phyloP scores from a whole-genome alignment of 345 rosid species.

The Eucalyptus microcorys region DNA sequence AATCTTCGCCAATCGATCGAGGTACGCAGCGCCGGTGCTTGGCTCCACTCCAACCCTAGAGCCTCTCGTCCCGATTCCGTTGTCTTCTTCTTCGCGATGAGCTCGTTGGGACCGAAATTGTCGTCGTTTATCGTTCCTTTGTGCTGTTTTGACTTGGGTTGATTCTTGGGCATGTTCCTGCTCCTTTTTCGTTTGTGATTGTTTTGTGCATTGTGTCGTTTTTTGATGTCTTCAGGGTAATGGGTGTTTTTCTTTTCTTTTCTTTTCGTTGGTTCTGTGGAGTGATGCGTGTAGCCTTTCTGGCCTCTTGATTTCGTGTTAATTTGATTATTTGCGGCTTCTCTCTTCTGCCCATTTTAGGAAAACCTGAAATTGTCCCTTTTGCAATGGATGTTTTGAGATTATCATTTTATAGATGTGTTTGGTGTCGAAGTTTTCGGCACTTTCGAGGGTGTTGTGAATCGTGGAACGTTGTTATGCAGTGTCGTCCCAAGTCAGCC shows the following conservation, averaged over 20 bases:
- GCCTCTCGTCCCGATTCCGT: background rate
- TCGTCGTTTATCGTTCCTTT: background rate
- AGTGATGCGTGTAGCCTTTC: background rate
- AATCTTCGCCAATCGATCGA: background rate
- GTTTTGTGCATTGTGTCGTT: background rate
- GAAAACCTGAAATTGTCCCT: no score
- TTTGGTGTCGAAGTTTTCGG: background rate
- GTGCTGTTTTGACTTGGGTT: background rate
- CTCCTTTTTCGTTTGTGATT: background rate
- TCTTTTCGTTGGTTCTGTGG: background rate
- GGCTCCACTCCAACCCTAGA: background rate
- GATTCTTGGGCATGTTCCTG: background rate
- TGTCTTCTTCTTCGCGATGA: background rate
- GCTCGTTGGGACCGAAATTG: background rate
- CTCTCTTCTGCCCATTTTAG: background rate
- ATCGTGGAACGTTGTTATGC: background rate
- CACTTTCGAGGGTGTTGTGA: background rate
- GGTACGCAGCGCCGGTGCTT: background rate
- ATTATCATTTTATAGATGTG: background rate
- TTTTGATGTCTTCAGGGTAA: background rate
- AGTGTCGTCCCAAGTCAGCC: background rate
- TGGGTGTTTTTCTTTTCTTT: background rate
- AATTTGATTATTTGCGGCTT: background rate
- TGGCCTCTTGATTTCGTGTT: background rate
- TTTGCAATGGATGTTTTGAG: background rate